Evolutionary conservation across 1,139 yeast species (phyloP).

Genomic region (Pichia sp.): DNA sequence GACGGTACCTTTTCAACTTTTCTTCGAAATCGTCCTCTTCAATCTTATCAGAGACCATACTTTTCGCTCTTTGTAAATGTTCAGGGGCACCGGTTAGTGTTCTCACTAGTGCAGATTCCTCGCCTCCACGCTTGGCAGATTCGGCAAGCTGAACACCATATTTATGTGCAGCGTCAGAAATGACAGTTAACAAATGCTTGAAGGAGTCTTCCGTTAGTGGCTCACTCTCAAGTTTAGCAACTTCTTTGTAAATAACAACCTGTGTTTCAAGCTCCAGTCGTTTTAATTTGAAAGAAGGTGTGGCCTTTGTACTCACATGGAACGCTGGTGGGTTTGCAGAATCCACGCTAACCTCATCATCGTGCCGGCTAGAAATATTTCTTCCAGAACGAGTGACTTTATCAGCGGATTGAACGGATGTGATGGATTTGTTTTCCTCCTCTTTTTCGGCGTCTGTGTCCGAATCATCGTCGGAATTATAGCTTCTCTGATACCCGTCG

Average conservation of each 20-base stretch:
- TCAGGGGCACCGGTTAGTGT: constrained; percentile 29
- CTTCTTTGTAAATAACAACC: constrained; percentile 19
- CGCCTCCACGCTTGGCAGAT: constrained; percentile 26
- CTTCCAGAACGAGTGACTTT: not conserved
- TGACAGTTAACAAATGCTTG: constrained; percentile 22
- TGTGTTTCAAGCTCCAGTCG: constrained; percentile 20
- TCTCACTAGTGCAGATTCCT: constrained; percentile 27
- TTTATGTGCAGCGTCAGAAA: constrained; percentile 26
- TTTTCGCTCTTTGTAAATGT: constrained; percentile 11
- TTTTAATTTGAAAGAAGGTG: constrained; percentile 17
- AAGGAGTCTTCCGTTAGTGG: constrained; percentile 23
- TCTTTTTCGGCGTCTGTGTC: not conserved
- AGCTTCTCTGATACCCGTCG: no score
- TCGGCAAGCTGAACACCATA: constrained; percentile 28
- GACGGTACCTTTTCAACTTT: constrained; percentile 9
- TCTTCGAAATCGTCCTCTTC: constrained; percentile 10
- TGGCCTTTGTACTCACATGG: constrained; percentile 5
- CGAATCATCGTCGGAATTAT: not conserved
- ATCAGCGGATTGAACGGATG: no score
- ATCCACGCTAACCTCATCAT: constrained; percentile 14
- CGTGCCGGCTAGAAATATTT: not conserved
- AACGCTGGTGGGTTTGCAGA: constrained; percentile 14
- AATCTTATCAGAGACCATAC: constrained; percentile 11
- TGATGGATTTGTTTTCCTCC: no score
- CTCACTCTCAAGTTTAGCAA: constrained; percentile 17